These are phyloP conservation scores for Rhizopogon salebrosus DNA, from an alignment of 768 basidiomycete species.

Conservation along the genomic window DNA sequence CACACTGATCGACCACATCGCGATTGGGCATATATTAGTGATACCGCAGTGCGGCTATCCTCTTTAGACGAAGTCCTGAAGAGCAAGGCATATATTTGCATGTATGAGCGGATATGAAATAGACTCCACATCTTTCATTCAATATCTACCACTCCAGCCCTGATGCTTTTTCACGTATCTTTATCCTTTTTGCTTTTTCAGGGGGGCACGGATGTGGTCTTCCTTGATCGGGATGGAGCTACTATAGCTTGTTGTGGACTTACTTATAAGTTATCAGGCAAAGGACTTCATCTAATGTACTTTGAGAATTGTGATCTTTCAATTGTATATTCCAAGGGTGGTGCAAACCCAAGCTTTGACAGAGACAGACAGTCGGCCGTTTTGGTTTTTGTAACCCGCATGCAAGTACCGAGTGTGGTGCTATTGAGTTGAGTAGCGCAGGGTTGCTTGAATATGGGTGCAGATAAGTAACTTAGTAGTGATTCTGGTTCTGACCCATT, in stretches of 20 bases:
- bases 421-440: no score
- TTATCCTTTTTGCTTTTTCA: background rate
- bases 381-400: no score
- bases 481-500: no score
- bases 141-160: background rate
- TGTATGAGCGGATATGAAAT: slow-evolving; percentile 71
- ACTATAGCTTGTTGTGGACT: background rate
- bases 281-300: background rate
- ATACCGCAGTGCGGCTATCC: slow-evolving; percentile 76
- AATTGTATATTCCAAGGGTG: no score
- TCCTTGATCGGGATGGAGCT: background rate
- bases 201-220: background rate
- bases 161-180: background rate
- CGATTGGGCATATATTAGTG: slow-evolving; percentile 92
- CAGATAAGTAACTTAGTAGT: no score
- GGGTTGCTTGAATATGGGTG: no score
- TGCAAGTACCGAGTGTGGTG: no score
- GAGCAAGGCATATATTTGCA: slow-evolving; percentile 90
- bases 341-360: background rate
- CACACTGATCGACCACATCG: slow-evolving; percentile 23
- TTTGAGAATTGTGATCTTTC: no score
- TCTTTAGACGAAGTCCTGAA: slow-evolving; percentile 86
- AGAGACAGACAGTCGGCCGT: no score
- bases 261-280: background rate
- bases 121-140: background rate